A percentile compares a stretch with the other conserved stretches of the same genome.
Evolutionary conservation across 306 rosid genomes (phyloP).

Genomic region (Sicyos baderoa): DNA sequence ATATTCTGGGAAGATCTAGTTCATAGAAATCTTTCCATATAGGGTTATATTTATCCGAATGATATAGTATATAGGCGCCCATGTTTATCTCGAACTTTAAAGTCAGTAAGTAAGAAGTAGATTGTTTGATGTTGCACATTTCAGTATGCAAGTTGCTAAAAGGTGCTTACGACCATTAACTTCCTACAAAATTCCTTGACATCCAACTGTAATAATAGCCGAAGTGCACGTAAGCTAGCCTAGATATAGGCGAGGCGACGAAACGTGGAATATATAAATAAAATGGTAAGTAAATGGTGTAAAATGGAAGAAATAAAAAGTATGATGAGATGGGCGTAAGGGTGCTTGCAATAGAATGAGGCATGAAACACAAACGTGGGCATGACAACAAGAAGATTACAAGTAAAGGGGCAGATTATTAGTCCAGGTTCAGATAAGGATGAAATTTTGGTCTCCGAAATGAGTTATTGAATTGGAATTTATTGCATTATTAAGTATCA

Average conservation of each 20-base stretch:
- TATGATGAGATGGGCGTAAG: not conserved
- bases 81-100: constrained; percentile 9
- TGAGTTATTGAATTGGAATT: too few relatives aligned
- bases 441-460: not conserved
- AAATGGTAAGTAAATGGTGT: not conserved
- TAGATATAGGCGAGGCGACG: too few relatives aligned
- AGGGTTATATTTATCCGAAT: constrained; percentile 21
- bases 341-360: not conserved
- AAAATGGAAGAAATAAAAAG: not conserved
- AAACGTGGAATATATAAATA: not conserved
- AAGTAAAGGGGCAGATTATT: not conserved
- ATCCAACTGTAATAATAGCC: too few relatives aligned
- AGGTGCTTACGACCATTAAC: not conserved
- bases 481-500: too few relatives aligned
- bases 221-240: too few relatives aligned
- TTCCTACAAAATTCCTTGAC: too few relatives aligned
- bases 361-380: not conserved
- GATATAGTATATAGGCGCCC: not conserved
- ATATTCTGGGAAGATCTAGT: constrained; percentile 33
- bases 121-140: not conserved
- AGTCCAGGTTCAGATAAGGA: not conserved
- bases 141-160: not conserved
- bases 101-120: not conserved
- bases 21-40: constrained; percentile 33
- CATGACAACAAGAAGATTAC: not conserved